Base-by-base conservation (phyloP, 2,329 filamentous ascomycete genomes). In the Lithohypha guttulata region DNA sequence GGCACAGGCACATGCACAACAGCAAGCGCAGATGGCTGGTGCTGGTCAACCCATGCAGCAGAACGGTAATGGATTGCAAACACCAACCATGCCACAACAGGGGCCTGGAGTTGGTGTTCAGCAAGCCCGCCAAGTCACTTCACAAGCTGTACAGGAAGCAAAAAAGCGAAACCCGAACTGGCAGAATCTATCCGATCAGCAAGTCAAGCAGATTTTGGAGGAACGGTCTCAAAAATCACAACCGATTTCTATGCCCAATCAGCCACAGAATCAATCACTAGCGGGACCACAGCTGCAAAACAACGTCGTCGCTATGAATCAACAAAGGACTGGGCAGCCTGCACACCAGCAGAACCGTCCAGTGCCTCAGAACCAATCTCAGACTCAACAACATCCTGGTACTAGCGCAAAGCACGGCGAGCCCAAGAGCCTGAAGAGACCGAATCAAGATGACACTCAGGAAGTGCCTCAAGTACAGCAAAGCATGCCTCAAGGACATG, bases 401-500 rank as follows among this genome's bases (percentile, higher is more conserved):
- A 18, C 14, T 11, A 14, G 53, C 56, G 38, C 42, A 10, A 6
- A 21, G 13, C 21, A 21, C 11, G 22, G 53, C n/a, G 47, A 58
- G 10, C 63, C 61, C 42, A 69, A 69, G 45, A 62, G 50, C 22
- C 41, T 63, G 17, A 67, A 66, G 51, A 57, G 68, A 43, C 51
- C 61, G 3, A 59, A 53, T 39, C 59, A 56, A 39, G 67, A 71
- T 47, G 68, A 71, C 49, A 53, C 59, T n/a, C 51, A 60, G 23
- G 66, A 68, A 22, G 15, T 27, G 9, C 11, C 6, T 13, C 4
- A 15, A 4, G 9, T 19, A 9, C 32, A 34, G 32, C 19, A 17
- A 25, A 28, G 23, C 20, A 15, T 14, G 19, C 39, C 26, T 22
- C 14, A 11, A 5, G 13, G 18, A 10, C 33, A 19, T 8, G 13